Base-by-base conservation (phyloP, 768 basidiomycete genomes). In the Xerocomus spinulosus region DNA sequence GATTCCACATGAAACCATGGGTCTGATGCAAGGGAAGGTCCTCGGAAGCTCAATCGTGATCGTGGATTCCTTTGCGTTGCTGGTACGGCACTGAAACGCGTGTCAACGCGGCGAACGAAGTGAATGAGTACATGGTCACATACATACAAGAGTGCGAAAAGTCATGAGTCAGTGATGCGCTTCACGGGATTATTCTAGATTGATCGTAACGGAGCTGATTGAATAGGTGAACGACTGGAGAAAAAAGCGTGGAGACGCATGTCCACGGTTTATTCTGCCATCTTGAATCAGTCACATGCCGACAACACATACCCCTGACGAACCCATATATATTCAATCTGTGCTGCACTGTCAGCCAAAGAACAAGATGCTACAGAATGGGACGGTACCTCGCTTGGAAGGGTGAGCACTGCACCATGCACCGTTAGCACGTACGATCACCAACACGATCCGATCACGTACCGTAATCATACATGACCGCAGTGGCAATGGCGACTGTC, bases 1-100 rank as follows among this genome's bases (percentile, higher is more conserved):
- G 50, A 95, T 96, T 5, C 87, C 88, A 49, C 91, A 97, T 72
- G 95, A 99, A 70, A 96, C 98, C 63, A 99, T 99, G 95, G 95
- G 95, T 9, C 79, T 98, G 26, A 96, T 99, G 93, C 94, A 96
- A 68, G 94, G 94, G 48, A 95, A 96, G 69, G 85, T 96, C 30
- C 71, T 89, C 9, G 86, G 81, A 2, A 83, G 83, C 52, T 75
- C 85, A 1, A 71, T 88, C 30, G 83, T 89, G 13, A 83, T 99
- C 62, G 85, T 96, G 81, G 96, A 99, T 68, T 92, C 92, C 10
- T 98, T 97, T 55, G 94, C 96, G 5, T 75, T 99, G 4, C 96
- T 95, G 1, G 95, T 98, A 3, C 91, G 96, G 96, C 13, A 99
- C 96, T 0, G 96, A 98, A 68, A 98, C 96, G 36, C 85, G 95